Conservation (phyloP, 805 yeast species). For the Wickerhamiella spandovensis region DNA sequence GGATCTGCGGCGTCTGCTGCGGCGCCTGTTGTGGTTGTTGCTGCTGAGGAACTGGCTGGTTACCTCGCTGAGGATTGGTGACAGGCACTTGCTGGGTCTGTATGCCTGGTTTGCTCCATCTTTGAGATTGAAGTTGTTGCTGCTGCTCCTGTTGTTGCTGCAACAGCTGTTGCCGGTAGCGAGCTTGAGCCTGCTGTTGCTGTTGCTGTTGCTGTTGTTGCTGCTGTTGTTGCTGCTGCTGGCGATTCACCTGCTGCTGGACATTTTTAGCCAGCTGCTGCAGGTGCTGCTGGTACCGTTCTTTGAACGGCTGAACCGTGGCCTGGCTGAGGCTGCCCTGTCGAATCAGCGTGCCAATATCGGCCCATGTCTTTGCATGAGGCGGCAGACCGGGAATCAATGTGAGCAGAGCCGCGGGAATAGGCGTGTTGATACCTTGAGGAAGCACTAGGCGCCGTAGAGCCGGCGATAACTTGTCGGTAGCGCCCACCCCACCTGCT, state of each 20-base stretch:
- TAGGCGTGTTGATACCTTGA: conserved; percentile 38
- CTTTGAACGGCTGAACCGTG: conserved; percentile 20
- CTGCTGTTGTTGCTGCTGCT: conserved; percentile 2
- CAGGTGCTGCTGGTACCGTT: conserved; percentile 18
- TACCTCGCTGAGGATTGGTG: neutral
- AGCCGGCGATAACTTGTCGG: neutral
- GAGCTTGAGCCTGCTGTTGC: neutral
- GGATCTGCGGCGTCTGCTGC: conserved; percentile 11
- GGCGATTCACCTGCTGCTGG: conserved; percentile 24
- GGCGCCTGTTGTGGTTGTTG: conserved; percentile 14
- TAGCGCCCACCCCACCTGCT: neutral
- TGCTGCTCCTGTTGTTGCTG: conserved; percentile 4
- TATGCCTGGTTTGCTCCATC: conserved; percentile 7
- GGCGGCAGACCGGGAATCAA: conserved; percentile 69
- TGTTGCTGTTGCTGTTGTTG: neutral
- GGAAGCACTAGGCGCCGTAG: conserved; percentile 11
- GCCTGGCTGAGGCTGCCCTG: conserved; percentile 15
- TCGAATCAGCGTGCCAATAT: conserved; percentile 42
- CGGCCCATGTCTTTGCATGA: conserved; percentile 69
- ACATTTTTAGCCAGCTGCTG: conserved; percentile 10
- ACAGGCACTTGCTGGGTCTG: neutral
- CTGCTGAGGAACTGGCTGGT: conserved; percentile 9
- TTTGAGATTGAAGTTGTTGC: conserved; percentile 13
- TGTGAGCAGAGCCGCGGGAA: conserved; percentile 53
- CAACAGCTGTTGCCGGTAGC: neutral